Evolutionary conservation across 2,329 filamentous ascomycete genomes (phyloP).

Genomic region (Talaromyces albobiverticillius): DNA sequence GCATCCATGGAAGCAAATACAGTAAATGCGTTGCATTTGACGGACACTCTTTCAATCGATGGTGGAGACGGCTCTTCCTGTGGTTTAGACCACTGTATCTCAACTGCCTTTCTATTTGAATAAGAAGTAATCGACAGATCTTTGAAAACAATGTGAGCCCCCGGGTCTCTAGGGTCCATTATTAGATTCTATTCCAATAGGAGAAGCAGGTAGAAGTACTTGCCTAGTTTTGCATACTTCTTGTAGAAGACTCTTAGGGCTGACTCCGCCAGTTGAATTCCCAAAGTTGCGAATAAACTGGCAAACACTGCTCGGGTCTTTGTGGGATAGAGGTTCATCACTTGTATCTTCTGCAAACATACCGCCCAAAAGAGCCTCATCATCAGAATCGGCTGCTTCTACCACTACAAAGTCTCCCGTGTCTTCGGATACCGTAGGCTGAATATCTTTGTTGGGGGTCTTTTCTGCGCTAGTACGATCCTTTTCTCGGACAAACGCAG

Average conservation of each 20-base stretch:
- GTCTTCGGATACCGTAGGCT: slow-evolving; percentile 6
- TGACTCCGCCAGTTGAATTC: slow-evolving; percentile 75
- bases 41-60: slow-evolving; percentile 41
- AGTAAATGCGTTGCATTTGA: slow-evolving; percentile 43
- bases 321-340: slow-evolving; percentile 43
- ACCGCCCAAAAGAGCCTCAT: slow-evolving; percentile 51
- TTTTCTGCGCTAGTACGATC: slow-evolving; percentile 27
- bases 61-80: slow-evolving; percentile 54
- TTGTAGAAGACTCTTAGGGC: slow-evolving; percentile 72
- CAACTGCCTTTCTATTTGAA: slow-evolving; percentile 71
- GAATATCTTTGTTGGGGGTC: slow-evolving; percentile 46
- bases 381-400: slow-evolving; percentile 39
- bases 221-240: slow-evolving; percentile 82
- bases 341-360: slow-evolving; percentile 53
- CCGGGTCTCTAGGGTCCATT: slow-evolving; percentile 58
- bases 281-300: slow-evolving; percentile 78
- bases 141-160: slow-evolving; percentile 64
- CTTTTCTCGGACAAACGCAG: slow-evolving; percentile 33
- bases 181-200: neutral
- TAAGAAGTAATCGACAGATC: slow-evolving; percentile 71
- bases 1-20: slow-evolving; percentile 70
- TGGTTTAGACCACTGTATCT: slow-evolving; percentile 74
- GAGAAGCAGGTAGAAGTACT: neutral
- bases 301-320: slow-evolving; percentile 21
- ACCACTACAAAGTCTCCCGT: slow-evolving; percentile 21